Percentiles rank a stretch among this genome's conserved stretches.
phyloP scores from a whole-genome alignment of 2,329 filamentous ascomycete species.

The Trichoderma hamatum region DNA sequence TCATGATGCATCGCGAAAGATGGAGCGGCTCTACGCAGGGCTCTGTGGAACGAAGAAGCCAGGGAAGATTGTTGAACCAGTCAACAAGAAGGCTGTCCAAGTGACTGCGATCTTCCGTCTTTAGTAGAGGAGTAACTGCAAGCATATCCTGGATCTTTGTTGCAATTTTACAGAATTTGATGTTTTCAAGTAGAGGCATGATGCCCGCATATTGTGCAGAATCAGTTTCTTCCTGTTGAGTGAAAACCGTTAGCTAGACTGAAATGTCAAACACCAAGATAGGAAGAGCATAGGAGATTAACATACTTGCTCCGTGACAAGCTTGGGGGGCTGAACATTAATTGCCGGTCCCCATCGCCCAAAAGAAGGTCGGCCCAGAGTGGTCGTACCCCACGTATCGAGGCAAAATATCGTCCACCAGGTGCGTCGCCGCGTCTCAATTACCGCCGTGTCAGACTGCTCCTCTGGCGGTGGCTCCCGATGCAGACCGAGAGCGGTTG shows the following conservation, averaged over 20 bases:
- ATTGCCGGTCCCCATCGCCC: slow-evolving; percentile 69
- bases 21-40: slow-evolving; percentile 71
- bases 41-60: slow-evolving; percentile 64
- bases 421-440: slow-evolving; percentile 43
- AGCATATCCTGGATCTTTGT: slow-evolving; percentile 77
- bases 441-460: background rate
- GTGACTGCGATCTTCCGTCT: slow-evolving; percentile 65
- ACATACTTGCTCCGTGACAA: slow-evolving; percentile 46
- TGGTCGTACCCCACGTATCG: slow-evolving; percentile 74
- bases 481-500: slow-evolving; percentile 72
- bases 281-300: background rate
- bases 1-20: slow-evolving; percentile 73
- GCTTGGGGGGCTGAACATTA: slow-evolving; percentile 64
- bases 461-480: slow-evolving; percentile 51
- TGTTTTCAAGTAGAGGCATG: slow-evolving; percentile 73
- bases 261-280: background rate
- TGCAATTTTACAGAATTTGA: slow-evolving; percentile 78
- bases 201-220: slow-evolving; percentile 65
- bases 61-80: slow-evolving; percentile 73
- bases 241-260: no score
- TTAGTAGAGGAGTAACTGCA: slow-evolving; percentile 68
- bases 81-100: slow-evolving; percentile 69
- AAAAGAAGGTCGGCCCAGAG: slow-evolving; percentile 70
- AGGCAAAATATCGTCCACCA: slow-evolving; percentile 78
- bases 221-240: slow-evolving; percentile 43